Conservation (phyloP, 2,329 filamentous ascomycete species). For the Ambrosiella beaveri region DNA sequence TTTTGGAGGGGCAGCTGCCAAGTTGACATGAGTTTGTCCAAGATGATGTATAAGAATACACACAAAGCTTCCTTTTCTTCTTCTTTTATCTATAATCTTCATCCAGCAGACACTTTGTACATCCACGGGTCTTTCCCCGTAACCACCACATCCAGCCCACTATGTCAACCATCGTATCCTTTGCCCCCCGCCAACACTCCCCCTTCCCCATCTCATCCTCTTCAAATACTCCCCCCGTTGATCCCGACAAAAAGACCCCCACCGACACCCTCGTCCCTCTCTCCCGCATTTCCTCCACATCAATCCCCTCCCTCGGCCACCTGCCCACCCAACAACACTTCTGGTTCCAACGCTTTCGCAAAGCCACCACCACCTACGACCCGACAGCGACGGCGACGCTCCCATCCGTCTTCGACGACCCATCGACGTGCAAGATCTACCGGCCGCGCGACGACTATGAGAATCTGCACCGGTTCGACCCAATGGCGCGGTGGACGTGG, state of each 20-base stretch:
- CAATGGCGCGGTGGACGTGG: conserved; percentile 26
- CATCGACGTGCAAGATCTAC: conserved; percentile 21
- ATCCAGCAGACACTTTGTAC: too few relatives aligned
- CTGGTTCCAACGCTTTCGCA: conserved; percentile 18
- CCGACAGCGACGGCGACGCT: conserved; percentile 22
- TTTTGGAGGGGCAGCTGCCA: neutral
- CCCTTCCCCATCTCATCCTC: neutral
- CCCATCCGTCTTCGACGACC: conserved; percentile 23
- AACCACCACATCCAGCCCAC: neutral
- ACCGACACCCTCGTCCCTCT: neutral
- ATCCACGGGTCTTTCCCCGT: too few relatives aligned
- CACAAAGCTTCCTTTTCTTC: neutral
- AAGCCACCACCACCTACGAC: conserved; percentile 9
- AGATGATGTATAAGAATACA: neutral
- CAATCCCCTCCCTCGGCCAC: conserved; percentile 18
- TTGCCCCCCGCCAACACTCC: neutral
- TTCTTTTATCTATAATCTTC: too few relatives aligned
- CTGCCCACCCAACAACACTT: conserved; percentile 18
- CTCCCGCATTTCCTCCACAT: neutral
- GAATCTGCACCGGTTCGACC: conserved; percentile 31
- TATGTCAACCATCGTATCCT: neutral
- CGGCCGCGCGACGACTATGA: conserved; percentile 21
- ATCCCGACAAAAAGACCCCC: neutral
- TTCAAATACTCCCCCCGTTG: neutral
- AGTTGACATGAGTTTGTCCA: neutral